Percentiles rank a stretch among this genome's conserved stretches.
Conservation (phyloP, 2,329 filamentous ascomycete genomes). For the Cladosporium sp. region DNA sequence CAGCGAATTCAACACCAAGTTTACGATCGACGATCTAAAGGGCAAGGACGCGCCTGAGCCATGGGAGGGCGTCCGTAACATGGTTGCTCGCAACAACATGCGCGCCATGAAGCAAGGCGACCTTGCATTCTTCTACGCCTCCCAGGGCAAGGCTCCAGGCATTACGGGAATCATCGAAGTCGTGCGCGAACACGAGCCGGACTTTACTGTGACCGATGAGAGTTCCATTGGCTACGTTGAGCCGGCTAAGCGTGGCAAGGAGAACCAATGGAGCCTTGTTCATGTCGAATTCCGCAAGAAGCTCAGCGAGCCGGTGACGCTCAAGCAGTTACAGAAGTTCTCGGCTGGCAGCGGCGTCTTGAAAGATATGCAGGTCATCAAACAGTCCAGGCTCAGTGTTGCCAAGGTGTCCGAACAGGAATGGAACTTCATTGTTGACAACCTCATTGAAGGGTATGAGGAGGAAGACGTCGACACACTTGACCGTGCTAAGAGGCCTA, state of each 20-base stretch:
- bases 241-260: constrained; percentile 52
- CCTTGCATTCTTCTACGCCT: constrained; percentile 95
- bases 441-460: constrained; percentile 25
- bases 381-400: constrained; percentile 77
- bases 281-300: constrained; percentile 85
- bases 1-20: constrained; percentile 81
- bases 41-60: constrained; percentile 72
- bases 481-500: not conserved
- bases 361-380: constrained; percentile 73
- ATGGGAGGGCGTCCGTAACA: constrained; percentile 68
- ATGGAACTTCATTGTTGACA: constrained; percentile 59
- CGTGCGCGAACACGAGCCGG: constrained; percentile 75
- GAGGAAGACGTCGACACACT: constrained; percentile 13
- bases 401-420: constrained; percentile 61
- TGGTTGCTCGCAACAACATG: constrained; percentile 77
- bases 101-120: constrained; percentile 88
- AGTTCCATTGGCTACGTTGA: constrained; percentile 78
- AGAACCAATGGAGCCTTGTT: constrained; percentile 77
- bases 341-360: constrained; percentile 51
- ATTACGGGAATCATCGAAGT: constrained; percentile 67
- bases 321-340: constrained; percentile 67
- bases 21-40: constrained; percentile 87
- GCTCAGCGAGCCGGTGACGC: constrained; percentile 65
- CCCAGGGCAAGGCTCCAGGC: constrained; percentile 83
- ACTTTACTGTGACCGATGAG: constrained; percentile 68